phyloP scores from a whole-genome alignment of 192 early-diverging fungal species.

The Funneliformis mosseae region DNA sequence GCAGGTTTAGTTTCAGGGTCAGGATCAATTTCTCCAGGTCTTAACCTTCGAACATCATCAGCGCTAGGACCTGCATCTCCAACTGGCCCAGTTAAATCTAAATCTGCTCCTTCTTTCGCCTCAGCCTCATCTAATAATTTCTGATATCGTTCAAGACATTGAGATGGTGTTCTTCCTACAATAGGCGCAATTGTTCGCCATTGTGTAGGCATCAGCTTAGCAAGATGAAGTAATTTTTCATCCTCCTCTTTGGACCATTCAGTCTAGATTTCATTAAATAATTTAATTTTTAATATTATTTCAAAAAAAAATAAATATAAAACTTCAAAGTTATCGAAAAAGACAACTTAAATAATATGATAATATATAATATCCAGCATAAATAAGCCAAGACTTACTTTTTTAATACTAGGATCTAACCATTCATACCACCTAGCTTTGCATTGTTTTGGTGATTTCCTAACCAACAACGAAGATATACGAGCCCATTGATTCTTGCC shows the following conservation, averaged over 20 bases:
- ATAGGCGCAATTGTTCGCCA: conserved; percentile 99
- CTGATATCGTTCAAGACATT: conserved; percentile 97
- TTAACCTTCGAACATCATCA: conserved; percentile 82
- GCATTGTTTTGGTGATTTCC: conserved; percentile 98
- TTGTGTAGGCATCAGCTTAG: conserved; percentile 99
- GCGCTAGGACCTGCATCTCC: conserved; percentile 78
- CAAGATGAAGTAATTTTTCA: conserved; percentile 94
- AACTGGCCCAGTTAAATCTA: conserved; percentile 64
- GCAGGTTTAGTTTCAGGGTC: conserved; percentile 98
- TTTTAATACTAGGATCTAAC: conserved; percentile 98
- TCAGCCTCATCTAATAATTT: conserved; percentile 96
- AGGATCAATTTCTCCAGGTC: conserved; percentile 97
- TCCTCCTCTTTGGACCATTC: conserved; percentile 99
- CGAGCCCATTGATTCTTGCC: conserved; percentile 99
- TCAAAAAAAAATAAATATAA: background rate
- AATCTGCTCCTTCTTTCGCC: conserved; percentile 66
- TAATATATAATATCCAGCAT: background rate
- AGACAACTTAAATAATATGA: too few species aligned
- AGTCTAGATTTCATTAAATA: conserved; percentile 53
- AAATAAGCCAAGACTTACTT: conserved; percentile 46
- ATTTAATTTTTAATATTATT: too few species aligned
- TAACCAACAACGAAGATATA: conserved; percentile 91
- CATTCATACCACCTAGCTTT: conserved; percentile 99
- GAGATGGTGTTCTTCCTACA: conserved; percentile 93
- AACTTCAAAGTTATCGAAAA: background rate